phyloP scores from a whole-genome alignment of 192 early-diverging fungal genomes.

The Gaertneriomyces sp. region DNA sequence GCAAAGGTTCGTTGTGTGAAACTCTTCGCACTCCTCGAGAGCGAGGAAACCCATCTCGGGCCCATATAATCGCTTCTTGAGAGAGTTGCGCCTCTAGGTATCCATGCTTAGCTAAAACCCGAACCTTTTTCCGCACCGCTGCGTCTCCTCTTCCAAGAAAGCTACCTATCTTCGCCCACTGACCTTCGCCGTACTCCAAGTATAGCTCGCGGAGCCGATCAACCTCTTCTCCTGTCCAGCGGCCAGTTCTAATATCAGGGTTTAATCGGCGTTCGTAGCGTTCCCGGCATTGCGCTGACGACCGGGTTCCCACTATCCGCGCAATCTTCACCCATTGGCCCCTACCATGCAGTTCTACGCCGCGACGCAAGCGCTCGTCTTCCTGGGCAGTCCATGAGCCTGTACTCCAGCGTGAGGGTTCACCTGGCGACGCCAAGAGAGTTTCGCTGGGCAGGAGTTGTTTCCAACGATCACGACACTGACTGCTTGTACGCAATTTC shows the following conservation, averaged over 20 bases:
- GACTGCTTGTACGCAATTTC: background rate
- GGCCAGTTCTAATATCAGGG: background rate
- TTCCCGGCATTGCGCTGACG: slow-evolving; percentile 1
- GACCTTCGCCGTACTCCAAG: too few relatives aligned
- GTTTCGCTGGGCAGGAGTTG: background rate
- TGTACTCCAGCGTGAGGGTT: too few relatives aligned
- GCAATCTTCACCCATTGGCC: background rate
- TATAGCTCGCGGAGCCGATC: too few relatives aligned
- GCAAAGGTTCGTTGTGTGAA: too few relatives aligned
- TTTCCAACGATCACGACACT: slow-evolving; percentile 7
- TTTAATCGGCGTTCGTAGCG: slow-evolving; percentile 1
- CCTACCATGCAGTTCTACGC: background rate
- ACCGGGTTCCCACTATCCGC: background rate
- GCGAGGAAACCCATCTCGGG: too few relatives aligned
- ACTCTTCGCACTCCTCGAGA: too few relatives aligned
- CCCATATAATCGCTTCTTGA: too few relatives aligned
- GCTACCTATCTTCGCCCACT: too few relatives aligned
- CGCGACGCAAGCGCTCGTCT: background rate
- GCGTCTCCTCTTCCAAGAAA: too few relatives aligned
- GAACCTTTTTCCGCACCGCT: too few relatives aligned
- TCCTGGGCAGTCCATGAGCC: slow-evolving; percentile 1
- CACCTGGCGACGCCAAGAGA: background rate
- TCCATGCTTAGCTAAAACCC: too few relatives aligned
- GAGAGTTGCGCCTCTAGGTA: too few relatives aligned
- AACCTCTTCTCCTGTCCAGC: background rate